Evolutionary conservation across 805 yeast species (phyloP), one percentile per base, ranked within the genome.

Genomic region (Zygotorulaspora florentina): DNA sequence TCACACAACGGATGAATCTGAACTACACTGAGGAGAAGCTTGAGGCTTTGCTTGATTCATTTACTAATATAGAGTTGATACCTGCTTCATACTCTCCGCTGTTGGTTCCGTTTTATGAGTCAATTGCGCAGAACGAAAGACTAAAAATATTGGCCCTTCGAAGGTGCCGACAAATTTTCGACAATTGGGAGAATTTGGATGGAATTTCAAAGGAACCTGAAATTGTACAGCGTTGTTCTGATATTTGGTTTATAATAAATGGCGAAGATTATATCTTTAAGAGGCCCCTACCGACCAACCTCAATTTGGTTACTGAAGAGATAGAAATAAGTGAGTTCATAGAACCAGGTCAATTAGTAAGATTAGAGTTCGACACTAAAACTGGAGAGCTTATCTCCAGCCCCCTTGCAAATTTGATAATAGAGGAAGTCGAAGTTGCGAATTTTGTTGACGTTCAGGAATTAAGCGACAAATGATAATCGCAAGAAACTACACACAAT

Each of bases 341-440:
- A 4, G 43, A 25, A 9, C 17, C 35, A 15, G 23, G 25, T 2
- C 39, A 35, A n/a, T 39, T 36, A 15, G 25, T 36, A 8, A 35
- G 48, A 17, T 15, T 40, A 6, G 58, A 54, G 42, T 53, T 48
- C 34, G 52, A 56, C 18, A 43, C 50, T 4, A 25, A 11, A 2
- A 47, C 45, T 6, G 43, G 44, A 3, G 33, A 50, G 33, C n/a
- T 15, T 6, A 34, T 53, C 12, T 23, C 34, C 10, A 33, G 47
- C 10, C 56, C 53, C 18, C 15, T 51, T 29, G 34, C 15, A 12
- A 61, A 61, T 40, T 35, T 62, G 31, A 51, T 55, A 2, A 28
- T 60, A 13, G 67, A 61, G 44, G 64, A 61, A 45, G 58, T 61
- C 4, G 62, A 62, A 39, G 57, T 62, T 1, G 48, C 53, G 6